Base-by-base conservation (phyloP, 345 rosid species). In the Boechera divaricarpa region DNA sequence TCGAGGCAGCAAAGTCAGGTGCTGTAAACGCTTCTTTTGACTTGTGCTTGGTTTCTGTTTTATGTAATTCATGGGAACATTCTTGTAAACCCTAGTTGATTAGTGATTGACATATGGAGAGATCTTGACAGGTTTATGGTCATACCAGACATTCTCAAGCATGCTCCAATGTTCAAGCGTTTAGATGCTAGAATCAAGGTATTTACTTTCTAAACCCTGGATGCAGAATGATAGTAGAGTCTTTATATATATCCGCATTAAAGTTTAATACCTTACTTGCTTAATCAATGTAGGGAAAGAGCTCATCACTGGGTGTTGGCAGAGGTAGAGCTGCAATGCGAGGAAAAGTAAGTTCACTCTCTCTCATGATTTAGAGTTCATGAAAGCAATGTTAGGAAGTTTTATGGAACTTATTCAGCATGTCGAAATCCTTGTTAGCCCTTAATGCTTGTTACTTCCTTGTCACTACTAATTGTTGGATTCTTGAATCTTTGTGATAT, bases 1-100 rank as follows among this genome's bases (percentile, higher is more conserved):
- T 44, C 87, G 99, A 49, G 98, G 99, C 45, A 92, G 98, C 82
- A 96, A 96, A 93, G 99, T 96, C 87, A 91, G 99, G 98, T 95
- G 79, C 47, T 32, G 7, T 60, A 52, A 52, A 6, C 47, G 45
- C 74, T 66, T 42, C 60, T 58, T 49, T 33, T 52, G 6, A 8
- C 56, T 42, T 59, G 57, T 60, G 15, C 70, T 15, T 28, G 21
- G 67, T 51, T 70, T 18, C 7, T 69, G 0, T 39, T 18, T 41
- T 54, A 61, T 60, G 28, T 66, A 52, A 28, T 33, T 68, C 32
- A 21, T 69, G 5, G 26, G 13, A 62, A 51, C 67, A 8, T 59
- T 66, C 68, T 38, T 54, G 26, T 70, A 29, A 41, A 10, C 21
- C 47, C 0, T 36, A 18, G 53, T 39, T 74, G 36, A 28, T 56